Base-by-base conservation (phyloP, 495 filamentous ascomycete species). In the Bombardia bombarda region DNA sequence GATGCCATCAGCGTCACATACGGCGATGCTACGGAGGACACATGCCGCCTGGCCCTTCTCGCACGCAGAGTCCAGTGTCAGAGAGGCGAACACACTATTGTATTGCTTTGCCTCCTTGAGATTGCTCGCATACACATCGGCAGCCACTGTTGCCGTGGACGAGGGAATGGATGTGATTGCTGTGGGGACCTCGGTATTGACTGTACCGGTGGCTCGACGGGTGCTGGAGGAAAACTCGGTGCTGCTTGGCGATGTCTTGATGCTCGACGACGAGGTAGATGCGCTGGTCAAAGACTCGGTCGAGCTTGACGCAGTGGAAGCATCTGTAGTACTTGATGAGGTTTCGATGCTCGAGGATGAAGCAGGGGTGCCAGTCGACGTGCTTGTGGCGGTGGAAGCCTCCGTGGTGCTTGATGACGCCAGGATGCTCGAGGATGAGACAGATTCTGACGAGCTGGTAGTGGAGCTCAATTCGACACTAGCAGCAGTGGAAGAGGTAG, bases 61-160 rank as follows among this genome's bases (percentile, higher is more conserved):
- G 41, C 69, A 72, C 34, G 60, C 57, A 0, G 63, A 58, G 16
- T 67, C 30, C 20, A 54, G 46, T 9, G 56, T 65, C n/a, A 70
- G 40, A n/a, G 39, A 50, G n/a, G 57, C 45, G 34, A 65, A 70
- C 16, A 66, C 33, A 18, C 42, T 14, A 44, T 72, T 72, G 45
- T 57, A 64, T 3, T 49, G 32, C 19, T 57, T 56, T n/a, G 69
- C 69, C 20, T 53, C 34, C 19, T 52, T 50, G 9, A 66, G 45
- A 46, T 72, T 72, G 22, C 39, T 38, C 17, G 53, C 51, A 33
- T 61, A 57, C n/a, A 54, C 50, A 9, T 60, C 45, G 12, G 62
- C 53, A 7, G 60, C 53, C 12, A 72, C 58, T 1, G 57, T 67
- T 16, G 49, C 49, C 3, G 61, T 60, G 1, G 62, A 43, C 3